Conservation (phyloP, 139 green algal species). For the Micractinium conductrix region DNA sequence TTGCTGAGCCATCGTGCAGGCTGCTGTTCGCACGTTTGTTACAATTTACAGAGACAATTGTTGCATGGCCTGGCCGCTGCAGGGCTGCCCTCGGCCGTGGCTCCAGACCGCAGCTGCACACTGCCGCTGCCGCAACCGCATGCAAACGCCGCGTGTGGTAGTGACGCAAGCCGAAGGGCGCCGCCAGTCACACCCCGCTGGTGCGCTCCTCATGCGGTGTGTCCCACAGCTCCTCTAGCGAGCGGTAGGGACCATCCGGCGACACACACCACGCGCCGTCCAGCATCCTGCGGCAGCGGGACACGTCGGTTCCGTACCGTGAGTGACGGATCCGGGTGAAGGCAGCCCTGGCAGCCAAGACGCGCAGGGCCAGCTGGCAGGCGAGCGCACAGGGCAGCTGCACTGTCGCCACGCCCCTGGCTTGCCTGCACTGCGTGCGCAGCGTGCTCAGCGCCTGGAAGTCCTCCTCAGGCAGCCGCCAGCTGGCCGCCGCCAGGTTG, state of each 20-base stretch:
- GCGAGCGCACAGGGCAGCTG: background rate
- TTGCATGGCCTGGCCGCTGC: too few relatives aligned
- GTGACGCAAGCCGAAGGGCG: too few relatives aligned
- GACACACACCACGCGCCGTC: slow-evolving; percentile 22
- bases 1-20: too few relatives aligned
- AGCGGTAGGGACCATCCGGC: slow-evolving; percentile 22
- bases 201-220: slow-evolving; percentile 15
- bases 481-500: slow-evolving; percentile 31
- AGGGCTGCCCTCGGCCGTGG: too few relatives aligned
- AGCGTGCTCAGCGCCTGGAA: slow-evolving; percentile 16
- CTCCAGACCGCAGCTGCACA: too few relatives aligned
- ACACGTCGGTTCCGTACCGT: background rate
- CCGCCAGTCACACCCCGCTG: too few relatives aligned
- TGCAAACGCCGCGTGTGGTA: too few relatives aligned
- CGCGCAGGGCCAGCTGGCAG: background rate
- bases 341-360: background rate
- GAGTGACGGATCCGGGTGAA: background rate
- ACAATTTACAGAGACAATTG: too few relatives aligned
- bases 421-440: slow-evolving; percentile 13
- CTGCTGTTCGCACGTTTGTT: too few relatives aligned
- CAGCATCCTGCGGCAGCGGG: slow-evolving; percentile 26
- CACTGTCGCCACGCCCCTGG: background rate
- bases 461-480: slow-evolving; percentile 25
- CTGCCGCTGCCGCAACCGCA: too few relatives aligned
- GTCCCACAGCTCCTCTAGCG: slow-evolving; percentile 34